phyloP scores from a whole-genome alignment of 805 yeast species.

The Wickerhamomyces queroliae region DNA sequence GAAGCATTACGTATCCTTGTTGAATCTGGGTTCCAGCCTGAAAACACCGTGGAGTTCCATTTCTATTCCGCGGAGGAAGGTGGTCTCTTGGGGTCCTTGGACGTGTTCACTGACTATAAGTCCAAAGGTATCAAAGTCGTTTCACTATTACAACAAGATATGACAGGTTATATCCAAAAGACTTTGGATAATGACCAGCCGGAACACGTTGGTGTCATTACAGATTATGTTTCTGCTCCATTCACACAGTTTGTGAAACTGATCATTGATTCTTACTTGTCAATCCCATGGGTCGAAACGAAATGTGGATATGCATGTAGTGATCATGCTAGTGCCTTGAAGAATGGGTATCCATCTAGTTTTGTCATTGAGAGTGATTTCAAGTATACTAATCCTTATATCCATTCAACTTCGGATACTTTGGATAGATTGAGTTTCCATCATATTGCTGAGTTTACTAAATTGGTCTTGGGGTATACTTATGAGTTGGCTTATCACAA shows the following conservation, averaged over 20 bases:
- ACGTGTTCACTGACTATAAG: slow-evolving; percentile 56
- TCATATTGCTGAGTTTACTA: slow-evolving; percentile 78
- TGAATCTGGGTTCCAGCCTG: slow-evolving; percentile 40
- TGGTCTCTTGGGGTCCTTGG: slow-evolving; percentile 82
- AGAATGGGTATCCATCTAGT: slow-evolving; percentile 79
- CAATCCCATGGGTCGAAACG: slow-evolving; percentile 68
- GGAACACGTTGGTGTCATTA: slow-evolving; percentile 70
- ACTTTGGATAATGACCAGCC: slow-evolving; percentile 34
- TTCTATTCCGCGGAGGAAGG: slow-evolving; percentile 96
- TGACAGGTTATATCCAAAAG: slow-evolving; percentile 35
- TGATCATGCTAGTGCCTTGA: slow-evolving; percentile 83
- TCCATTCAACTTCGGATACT: slow-evolving; percentile 78
- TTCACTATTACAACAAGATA: slow-evolving; percentile 91
- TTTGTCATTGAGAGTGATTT: slow-evolving; percentile 78
- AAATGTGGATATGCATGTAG: slow-evolving; percentile 90
- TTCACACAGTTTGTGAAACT: slow-evolving; percentile 37
- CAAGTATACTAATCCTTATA: slow-evolving; percentile 55
- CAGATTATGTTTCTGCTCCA: slow-evolving; percentile 19
- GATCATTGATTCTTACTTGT: slow-evolving; percentile 55
- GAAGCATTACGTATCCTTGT: slow-evolving; percentile 68
- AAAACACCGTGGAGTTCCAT: slow-evolving; percentile 84
- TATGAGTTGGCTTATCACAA: slow-evolving; percentile 55
- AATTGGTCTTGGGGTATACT: slow-evolving; percentile 67
- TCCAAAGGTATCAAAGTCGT: slow-evolving; percentile 46
- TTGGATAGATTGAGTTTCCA: slow-evolving; percentile 71